These are phyloP conservation scores for Melastoma malabathricum DNA, from an alignment of 345 rosid genomes.

Conservation along the genomic window DNA sequence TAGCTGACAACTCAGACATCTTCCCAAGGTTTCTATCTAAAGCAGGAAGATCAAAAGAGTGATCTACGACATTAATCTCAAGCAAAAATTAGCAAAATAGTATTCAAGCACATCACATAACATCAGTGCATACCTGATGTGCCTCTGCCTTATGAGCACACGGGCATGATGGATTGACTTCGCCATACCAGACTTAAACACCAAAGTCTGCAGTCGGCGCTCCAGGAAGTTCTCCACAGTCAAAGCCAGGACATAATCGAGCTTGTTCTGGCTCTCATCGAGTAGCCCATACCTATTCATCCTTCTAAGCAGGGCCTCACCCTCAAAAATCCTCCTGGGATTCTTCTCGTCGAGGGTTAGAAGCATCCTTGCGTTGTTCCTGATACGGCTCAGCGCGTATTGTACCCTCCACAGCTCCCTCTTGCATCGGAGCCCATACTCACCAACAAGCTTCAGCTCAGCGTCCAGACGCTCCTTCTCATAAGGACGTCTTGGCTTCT, in stretches of 20 bases:
- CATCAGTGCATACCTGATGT: constrained; percentile 28
- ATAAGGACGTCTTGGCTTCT: constrained; percentile 36
- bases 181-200: constrained; percentile 60
- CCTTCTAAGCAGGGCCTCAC: constrained; percentile 45
- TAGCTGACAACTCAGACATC: no score
- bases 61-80: no score
- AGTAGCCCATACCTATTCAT: constrained; percentile 51
- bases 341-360: constrained; percentile 37
- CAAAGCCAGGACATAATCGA: constrained; percentile 56
- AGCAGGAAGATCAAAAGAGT: no score
- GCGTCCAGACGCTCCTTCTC: constrained; percentile 43
- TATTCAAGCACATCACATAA: no score
- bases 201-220: constrained; percentile 53
- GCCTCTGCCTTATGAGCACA: constrained; percentile 58
- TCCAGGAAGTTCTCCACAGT: constrained; percentile 66
- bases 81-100: no score
- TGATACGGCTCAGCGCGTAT: constrained; percentile 28
- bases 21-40: no score
- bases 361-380: constrained; percentile 32
- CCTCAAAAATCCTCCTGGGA: constrained; percentile 44
- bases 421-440: constrained; percentile 32
- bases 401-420: constrained; percentile 34
- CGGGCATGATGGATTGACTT: constrained; percentile 61
- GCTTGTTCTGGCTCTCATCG: constrained; percentile 70
- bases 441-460: constrained; percentile 32